These are phyloP conservation scores for Russula olivacea DNA, from an alignment of 768 basidiomycete species.

Conservation along the genomic window DNA sequence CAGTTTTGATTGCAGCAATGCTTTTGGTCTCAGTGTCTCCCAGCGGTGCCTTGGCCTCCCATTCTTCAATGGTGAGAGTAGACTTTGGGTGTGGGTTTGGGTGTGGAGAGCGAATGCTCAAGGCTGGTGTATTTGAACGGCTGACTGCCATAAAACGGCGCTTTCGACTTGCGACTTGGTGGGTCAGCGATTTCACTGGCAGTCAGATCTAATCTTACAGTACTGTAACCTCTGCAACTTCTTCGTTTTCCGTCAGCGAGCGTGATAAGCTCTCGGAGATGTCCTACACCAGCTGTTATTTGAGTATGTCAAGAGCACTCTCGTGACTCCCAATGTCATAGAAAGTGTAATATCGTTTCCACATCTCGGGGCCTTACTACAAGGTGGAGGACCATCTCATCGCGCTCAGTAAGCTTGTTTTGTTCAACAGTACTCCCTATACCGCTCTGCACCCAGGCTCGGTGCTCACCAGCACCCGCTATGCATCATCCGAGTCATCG, in stretches of 20 bases:
- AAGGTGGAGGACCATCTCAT: constrained; percentile 41
- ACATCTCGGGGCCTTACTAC: constrained; percentile 46
- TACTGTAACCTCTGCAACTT: constrained; percentile 18
- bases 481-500: no score
- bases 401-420: no score
- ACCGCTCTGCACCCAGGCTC: no score
- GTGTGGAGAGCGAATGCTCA: constrained; percentile 27
- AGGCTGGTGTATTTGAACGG: constrained; percentile 26
- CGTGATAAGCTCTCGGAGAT: constrained; percentile 48
- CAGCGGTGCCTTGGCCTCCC: constrained; percentile 81
- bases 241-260: constrained; percentile 42
- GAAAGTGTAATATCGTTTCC: constrained; percentile 49
- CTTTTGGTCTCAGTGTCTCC: constrained; percentile 63
- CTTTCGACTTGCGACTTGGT: neutral
- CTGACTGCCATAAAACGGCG: constrained; percentile 16
- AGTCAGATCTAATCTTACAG: constrained; percentile 2
- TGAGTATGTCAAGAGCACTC: constrained; percentile 48
- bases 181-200: neutral
- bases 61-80: constrained; percentile 74
- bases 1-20: constrained; percentile 54
- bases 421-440: constrained; percentile 32
- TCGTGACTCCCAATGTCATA: constrained; percentile 1
- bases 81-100: constrained; percentile 40
- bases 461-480: constrained; percentile 29
- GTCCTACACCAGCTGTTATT: constrained; percentile 55